phyloP scores from a whole-genome alignment of 371 early-diverging fungal species.

The Amoeboaphelidium protococcarum region DNA sequence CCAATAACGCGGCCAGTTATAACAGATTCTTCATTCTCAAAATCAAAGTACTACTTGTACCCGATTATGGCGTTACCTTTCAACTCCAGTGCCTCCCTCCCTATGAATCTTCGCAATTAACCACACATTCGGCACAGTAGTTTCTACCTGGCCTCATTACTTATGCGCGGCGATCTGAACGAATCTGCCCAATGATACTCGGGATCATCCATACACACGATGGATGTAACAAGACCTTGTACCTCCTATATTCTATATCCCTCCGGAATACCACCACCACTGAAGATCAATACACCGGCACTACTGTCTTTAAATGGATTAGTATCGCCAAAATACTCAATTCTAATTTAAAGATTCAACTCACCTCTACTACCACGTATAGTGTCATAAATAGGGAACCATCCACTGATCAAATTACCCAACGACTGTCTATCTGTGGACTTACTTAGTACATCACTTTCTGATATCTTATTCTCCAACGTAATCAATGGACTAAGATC shows the following conservation, averaged over 20 bases:
- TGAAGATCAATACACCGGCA: too few species aligned
- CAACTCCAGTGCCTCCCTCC: background rate
- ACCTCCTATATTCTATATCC: too few species aligned
- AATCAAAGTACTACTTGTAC: background rate
- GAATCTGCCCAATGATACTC: background rate
- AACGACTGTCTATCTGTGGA: too few species aligned
- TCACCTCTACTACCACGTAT: slow-evolving; percentile 38
- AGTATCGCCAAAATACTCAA: slow-evolving; percentile 42
- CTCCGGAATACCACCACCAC: too few species aligned
- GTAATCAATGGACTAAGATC: slow-evolving; percentile 38
- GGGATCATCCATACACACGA: background rate
- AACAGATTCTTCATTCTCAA: background rate
- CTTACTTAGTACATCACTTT: background rate
- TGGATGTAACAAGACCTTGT: background rate
- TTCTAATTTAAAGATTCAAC: slow-evolving; percentile 26
- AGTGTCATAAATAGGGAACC: slow-evolving; percentile 38
- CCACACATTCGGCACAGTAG: background rate
- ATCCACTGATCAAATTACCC: slow-evolving; percentile 33
- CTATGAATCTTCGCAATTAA: background rate
- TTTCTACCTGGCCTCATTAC: background rate
- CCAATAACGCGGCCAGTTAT: background rate
- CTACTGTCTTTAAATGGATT: slow-evolving; percentile 29
- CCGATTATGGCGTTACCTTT: background rate
- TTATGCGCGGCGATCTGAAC: background rate
- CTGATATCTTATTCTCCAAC: slow-evolving; percentile 1